Evolutionary conservation across 2,329 filamentous ascomycete species (phyloP).

Genomic region (Phaeophleospora eucalypticola): DNA sequence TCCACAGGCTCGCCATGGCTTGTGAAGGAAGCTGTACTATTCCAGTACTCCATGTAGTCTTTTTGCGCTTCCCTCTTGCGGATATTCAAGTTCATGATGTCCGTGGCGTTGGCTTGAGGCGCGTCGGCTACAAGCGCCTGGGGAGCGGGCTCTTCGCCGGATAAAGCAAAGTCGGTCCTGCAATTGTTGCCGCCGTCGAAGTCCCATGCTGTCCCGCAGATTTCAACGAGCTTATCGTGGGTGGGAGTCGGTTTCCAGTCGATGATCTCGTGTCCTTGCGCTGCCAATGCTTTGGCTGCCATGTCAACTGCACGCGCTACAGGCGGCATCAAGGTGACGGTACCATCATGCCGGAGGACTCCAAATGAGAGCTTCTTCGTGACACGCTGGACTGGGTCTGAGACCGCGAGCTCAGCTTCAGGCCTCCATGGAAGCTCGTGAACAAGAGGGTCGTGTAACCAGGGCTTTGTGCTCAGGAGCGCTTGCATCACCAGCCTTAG

Average conservation of each 20-base stretch:
- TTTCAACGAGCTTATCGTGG: constrained; percentile 39
- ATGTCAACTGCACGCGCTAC: constrained; percentile 52
- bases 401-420: constrained; percentile 40
- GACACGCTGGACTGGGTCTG: constrained; percentile 24
- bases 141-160: constrained; percentile 51
- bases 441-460: constrained; percentile 63
- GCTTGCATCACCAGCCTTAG: constrained; percentile 55
- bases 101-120: constrained; percentile 38
- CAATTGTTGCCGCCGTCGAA: constrained; percentile 52
- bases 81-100: constrained; percentile 49
- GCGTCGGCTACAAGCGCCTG: constrained; percentile 40
- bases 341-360: constrained; percentile 50
- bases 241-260: constrained; percentile 54
- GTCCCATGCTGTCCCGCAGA: constrained; percentile 37
- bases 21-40: constrained; percentile 49
- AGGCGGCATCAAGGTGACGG: constrained; percentile 54
- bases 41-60: constrained; percentile 62
- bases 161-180: constrained; percentile 48
- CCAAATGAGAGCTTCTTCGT: constrained; percentile 49
- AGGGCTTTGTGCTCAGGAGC: constrained; percentile 57
- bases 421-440: constrained; percentile 63
- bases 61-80: constrained; percentile 54
- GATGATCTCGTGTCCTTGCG: constrained; percentile 55
- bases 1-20: constrained; percentile 50
- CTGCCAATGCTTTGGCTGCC: constrained; percentile 47